These are phyloP conservation scores for Saturnispora saitoi DNA, from an alignment of 805 yeast genomes.

Conservation along the genomic window DNA sequence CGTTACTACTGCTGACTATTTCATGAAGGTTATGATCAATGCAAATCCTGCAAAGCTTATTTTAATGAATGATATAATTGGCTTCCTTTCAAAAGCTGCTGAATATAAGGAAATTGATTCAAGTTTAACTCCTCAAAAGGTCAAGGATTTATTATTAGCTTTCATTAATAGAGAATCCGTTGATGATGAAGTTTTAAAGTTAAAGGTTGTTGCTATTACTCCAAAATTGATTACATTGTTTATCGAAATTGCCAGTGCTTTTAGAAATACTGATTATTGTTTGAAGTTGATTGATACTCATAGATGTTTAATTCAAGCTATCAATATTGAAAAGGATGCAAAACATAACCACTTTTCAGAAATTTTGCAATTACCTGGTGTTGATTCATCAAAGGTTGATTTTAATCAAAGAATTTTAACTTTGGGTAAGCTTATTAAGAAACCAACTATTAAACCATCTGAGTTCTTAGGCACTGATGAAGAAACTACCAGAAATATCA, in stretches of 20 bases:
- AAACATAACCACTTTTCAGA: conserved; percentile 45
- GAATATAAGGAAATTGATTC: conserved; percentile 47
- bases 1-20: conserved; percentile 71
- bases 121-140: conserved; percentile 36
- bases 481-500: conserved; percentile 32
- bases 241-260: conserved; percentile 72
- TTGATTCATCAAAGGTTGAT: conserved; percentile 41
- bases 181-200: conserved; percentile 35
- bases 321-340: conserved; percentile 34
- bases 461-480: conserved; percentile 44
- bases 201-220: conserved; percentile 51
- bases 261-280: conserved; percentile 65
- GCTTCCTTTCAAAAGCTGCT: conserved; percentile 53
- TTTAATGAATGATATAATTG: conserved; percentile 47
- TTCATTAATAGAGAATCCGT: conserved; percentile 49
- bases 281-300: conserved; percentile 54
- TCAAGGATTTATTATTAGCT: conserved; percentile 43
- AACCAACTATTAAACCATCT: conserved; percentile 46
- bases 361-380: conserved; percentile 74
- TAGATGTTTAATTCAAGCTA: conserved; percentile 70
- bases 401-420: conserved; percentile 46
- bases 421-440: conserved; percentile 60
- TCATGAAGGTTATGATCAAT: conserved; percentile 65
- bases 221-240: conserved; percentile 63
- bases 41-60: conserved; percentile 61